These are phyloP conservation scores for Meyerozyma elateridarum DNA, from an alignment of 1,139 yeast species.

Conservation along the genomic window DNA sequence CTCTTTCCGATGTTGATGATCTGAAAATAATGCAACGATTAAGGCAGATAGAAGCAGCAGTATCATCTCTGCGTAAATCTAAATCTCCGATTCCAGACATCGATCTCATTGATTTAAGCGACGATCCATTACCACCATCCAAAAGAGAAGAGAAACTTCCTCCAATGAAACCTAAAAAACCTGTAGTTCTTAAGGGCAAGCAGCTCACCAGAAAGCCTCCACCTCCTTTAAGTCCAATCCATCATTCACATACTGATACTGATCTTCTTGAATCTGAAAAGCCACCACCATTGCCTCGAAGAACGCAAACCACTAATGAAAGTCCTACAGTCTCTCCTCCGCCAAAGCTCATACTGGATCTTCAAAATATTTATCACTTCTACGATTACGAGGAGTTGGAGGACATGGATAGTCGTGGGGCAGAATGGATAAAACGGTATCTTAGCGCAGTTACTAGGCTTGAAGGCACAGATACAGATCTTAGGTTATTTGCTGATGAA, in stretches of 20 bases:
- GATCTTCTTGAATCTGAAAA: background rate
- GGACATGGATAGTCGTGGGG: slow-evolving; percentile 43
- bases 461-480: slow-evolving; percentile 33
- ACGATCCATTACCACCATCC: slow-evolving; percentile 13
- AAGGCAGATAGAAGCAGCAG: slow-evolving; percentile 12
- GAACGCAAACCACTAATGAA: slow-evolving; percentile 10
- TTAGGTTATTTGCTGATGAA: slow-evolving; percentile 35
- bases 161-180: slow-evolving; percentile 40
- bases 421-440: slow-evolving; percentile 45
- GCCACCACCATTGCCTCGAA: slow-evolving; percentile 13
- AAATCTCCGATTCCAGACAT: slow-evolving; percentile 11
- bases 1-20: slow-evolving; percentile 56
- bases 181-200: slow-evolving; percentile 26
- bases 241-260: background rate
- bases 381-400: slow-evolving; percentile 31
- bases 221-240: slow-evolving; percentile 1
- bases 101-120: slow-evolving; percentile 35
- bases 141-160: slow-evolving; percentile 22
- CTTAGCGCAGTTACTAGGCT: slow-evolving; percentile 32
- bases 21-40: slow-evolving; percentile 34
- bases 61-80: slow-evolving; percentile 4
- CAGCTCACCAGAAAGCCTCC: slow-evolving; percentile 5
- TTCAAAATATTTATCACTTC: slow-evolving; percentile 22
- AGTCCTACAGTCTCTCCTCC: slow-evolving; percentile 4
- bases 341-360: slow-evolving; percentile 8